Base-by-base conservation (phyloP, 148 eudicot species). In the Rhododendron mucronatum region DNA sequence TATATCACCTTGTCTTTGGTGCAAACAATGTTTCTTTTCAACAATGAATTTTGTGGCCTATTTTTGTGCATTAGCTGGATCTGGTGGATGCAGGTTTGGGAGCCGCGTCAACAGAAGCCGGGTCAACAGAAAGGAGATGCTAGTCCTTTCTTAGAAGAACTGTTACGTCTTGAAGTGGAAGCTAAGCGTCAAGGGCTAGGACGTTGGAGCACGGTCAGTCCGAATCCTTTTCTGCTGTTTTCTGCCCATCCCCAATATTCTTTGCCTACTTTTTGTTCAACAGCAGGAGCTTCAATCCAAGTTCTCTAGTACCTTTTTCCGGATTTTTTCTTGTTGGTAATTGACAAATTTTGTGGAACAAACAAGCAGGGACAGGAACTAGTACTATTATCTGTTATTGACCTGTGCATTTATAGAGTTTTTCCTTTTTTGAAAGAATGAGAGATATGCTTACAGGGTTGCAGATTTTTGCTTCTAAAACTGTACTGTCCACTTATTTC, bases 141-240 rank as follows among this genome's bases (percentile, higher is more conserved):
- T 78, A 93, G 90, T 82, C 93, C 96, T 51, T 88, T 84, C 81
- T 83, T 93, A 44, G 88, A 88, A 0, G 93, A 95, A 82, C 85
- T 95, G 88, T 77, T 86, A 78, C 90, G 90, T 12, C 91, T 91
- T 83, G 98, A 94, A 91, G 98, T 92, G 57, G 93, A 92, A 90
- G 98, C 99, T 76, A 95, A 92, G 91, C 88, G 91, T 85, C 95
- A 94, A 86, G 93, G 93, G 83, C 87, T 93, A 59, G 99, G 99
- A 41, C 92, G 91, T 88, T 97, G 99, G 98, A 94, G 88, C 89
- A 92, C 89, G 98, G 99, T 93, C 80, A 86, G 92, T 87, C 83
- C n/a, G 74, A 45, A 55, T n/a, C 21, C 55, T 88, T 51, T 83
- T 39, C 30, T 76, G 14, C 28, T 23, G 15, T 65, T 69, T 53